Conservation (phyloP, 1,139 yeast species). For the Candida pseudoviswanathii region DNA sequence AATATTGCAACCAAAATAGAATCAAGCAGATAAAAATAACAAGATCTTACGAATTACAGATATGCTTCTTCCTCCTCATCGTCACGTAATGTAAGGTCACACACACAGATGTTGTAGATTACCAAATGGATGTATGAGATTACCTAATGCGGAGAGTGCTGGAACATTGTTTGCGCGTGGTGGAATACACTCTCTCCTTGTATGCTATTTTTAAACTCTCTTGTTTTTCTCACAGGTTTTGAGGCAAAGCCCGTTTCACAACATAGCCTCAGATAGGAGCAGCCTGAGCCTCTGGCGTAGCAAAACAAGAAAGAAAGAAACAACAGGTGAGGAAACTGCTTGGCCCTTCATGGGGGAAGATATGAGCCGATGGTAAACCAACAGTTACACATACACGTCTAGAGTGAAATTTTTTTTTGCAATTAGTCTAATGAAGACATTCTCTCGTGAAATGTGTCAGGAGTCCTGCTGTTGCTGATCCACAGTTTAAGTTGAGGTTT, state of each 20-base stretch:
- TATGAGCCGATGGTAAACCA: background rate
- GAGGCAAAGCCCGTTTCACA: background rate
- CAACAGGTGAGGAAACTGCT: no score
- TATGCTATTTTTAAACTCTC: no score
- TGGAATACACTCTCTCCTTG: no score
- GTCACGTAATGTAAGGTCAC: background rate
- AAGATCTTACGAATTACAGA: background rate
- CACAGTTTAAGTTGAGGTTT: no score
- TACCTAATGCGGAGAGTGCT: background rate
- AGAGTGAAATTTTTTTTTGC: no score
- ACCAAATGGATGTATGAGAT: background rate
- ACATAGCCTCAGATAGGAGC: background rate
- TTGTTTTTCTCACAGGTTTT: no score
- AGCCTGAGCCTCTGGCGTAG: background rate
- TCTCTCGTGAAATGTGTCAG: background rate
- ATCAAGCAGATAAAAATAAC: background rate
- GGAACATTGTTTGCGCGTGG: background rate
- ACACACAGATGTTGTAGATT: no score
- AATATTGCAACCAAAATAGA: background rate
- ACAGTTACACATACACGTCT: constrained; percentile 1
- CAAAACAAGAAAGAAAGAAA: background rate
- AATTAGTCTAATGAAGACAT: background rate
- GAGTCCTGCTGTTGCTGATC: no score
- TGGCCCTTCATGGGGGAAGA: no score
- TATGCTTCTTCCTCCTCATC: no score